Conservation (phyloP, 306 rosid genomes). For the Canavalia ensiformis region DNA sequence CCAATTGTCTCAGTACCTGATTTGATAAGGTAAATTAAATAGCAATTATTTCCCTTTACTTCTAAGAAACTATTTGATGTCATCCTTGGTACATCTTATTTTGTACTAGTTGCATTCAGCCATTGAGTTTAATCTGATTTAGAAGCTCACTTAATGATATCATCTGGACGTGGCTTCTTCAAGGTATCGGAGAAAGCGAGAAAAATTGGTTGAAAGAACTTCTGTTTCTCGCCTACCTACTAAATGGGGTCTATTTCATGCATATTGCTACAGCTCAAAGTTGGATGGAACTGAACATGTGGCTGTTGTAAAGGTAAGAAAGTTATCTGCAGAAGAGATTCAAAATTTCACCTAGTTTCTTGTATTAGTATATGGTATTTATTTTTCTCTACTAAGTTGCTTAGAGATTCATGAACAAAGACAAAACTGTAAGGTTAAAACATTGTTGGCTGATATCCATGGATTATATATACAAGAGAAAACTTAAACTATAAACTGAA, state of each 20-base stretch:
- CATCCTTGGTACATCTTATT: neutral
- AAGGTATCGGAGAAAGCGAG: slow-evolving; percentile 89
- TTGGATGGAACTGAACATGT: slow-evolving; percentile 85
- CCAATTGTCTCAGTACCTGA: slow-evolving; percentile 88
- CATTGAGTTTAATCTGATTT: neutral
- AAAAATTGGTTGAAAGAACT: slow-evolving; percentile 79
- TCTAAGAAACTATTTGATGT: slow-evolving; percentile 2
- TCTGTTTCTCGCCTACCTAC: slow-evolving; percentile 74
- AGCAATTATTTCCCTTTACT: neutral
- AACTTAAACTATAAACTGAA: neutral
- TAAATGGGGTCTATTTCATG: slow-evolving; percentile 84
- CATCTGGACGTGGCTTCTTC: slow-evolving; percentile 6
- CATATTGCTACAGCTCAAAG: slow-evolving; percentile 81
- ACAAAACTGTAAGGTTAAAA: neutral
- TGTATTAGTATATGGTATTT: neutral
- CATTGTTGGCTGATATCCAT: neutral
- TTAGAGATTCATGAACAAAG: neutral
- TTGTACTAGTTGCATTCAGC: neutral
- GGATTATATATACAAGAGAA: too few relatives aligned
- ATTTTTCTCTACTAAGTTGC: neutral
- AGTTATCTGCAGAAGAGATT: neutral
- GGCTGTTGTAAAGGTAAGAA: slow-evolving; percentile 74
- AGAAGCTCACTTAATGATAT: slow-evolving; percentile 27
- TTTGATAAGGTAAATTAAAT: slow-evolving; percentile 67
- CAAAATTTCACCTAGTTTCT: neutral